Evolutionary conservation across 2,329 filamentous ascomycete species (phyloP), one percentile per base, ranked within the genome.

Genomic region (Chalaropsis ovoidea): DNA sequence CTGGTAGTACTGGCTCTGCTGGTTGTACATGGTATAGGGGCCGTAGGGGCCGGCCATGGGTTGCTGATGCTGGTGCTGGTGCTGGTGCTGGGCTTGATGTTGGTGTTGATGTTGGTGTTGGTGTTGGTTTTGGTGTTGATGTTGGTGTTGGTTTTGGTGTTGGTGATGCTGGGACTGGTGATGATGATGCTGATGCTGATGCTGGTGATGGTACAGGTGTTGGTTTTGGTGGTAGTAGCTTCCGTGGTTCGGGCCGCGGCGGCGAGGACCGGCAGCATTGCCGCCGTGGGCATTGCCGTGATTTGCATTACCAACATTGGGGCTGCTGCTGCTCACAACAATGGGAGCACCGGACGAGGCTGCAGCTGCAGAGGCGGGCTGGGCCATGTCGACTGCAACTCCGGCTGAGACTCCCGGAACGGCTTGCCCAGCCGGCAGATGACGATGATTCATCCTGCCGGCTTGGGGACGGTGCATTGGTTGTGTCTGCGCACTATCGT

Each of bases 391-490:
- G 47, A 52, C 27, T 31, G 41, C 61, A 19, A 64, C 62, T 62
- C 62, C 66, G 22, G 49, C 42, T 61, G 65, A 41, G 60, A 73
- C 75, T 73, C 77, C 78, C 72, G 78, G 80, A 77, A 83, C 80
- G 75, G 80, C 80, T 77, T 86, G 84, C 81, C 86, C 86, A 83
- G 85, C 85, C 84, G 86, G 84, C 85, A 87, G 84, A 86, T 87
- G 85, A 82, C 80, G 82, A 77, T 80, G 80, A 79, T 85, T 87
- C 86, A 90, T 90, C 86, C 82, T 89, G 83, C 83, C 85, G 84
- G 82, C 82, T 77, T 83, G 81, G 82, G 82, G 75, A 71, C 72
- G 67, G 60, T 69, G 63, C 67, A 67, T 67, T 67, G 64, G 66
- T 62, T 65, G 67, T 68, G 68, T 62, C 66, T 67, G 66, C 62